Base-by-base conservation (phyloP, 768 basidiomycete species). In the Leucosporidium scottii region DNA sequence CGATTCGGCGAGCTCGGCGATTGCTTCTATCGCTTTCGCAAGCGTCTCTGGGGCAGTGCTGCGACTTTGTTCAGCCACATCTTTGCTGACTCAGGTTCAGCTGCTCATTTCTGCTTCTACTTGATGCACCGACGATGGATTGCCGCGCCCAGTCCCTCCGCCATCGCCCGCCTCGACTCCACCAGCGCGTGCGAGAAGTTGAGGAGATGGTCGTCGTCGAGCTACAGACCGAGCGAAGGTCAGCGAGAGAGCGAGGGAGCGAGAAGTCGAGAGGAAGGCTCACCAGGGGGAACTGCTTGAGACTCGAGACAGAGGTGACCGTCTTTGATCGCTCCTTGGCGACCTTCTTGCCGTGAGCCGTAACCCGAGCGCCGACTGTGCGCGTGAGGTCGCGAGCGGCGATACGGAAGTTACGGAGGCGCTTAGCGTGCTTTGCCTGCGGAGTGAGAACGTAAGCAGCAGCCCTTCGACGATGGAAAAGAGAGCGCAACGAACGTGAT, bases 261-360 rank as follows among this genome's bases (percentile, higher is more conserved):
- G 8, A 25, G 39, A 56, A 23, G 17, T 0, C 17, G 1, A 8
- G 13, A 13, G 15, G 13, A 20, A 1, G 2, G 39, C 67, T 23
- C 27, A 69, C 71, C 8, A 31, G n/a, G n/a, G 66, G 59, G 48
- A 67, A 66, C 23, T 53, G 13, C 10, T n/a, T 30, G 7, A 72
- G 47, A 1, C 50, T 34, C 3, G 55, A 12, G 36, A 69, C 9
- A 8, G 54, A 34, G 0, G 65, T 51, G 51, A 65, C 44, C 23
- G 68, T 62, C 57, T 66, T 72, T 17, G 61, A 4, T 27, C 67
- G 62, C n/a, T 68, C 65, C 56, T 72, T 72, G n/a, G 62, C 65
- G 17, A 69, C 59, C 44, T 66, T 63, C 56, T 72, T 72, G 59
- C 65, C 56, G 60, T 72, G 50, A n/a, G 71, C 62, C 7, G 54